Base-by-base conservation (phyloP, 441 rosid species). In the Populus trichocarpa region DNA sequence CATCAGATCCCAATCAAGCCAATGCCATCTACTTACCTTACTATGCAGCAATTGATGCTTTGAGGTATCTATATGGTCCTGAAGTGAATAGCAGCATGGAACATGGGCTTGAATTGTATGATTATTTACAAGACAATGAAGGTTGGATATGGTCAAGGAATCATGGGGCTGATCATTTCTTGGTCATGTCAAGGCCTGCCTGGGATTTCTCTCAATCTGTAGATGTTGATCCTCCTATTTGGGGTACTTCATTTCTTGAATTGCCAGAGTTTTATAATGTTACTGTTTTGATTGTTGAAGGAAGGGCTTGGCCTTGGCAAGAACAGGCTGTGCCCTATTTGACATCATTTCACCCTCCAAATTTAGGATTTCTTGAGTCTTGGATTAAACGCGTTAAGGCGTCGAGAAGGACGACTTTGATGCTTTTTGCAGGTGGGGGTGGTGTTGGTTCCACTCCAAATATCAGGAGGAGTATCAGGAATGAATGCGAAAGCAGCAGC, bases 161-260 rank as follows among this genome's bases (percentile, higher is more conserved):
- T 70, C 20, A 79, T 69, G 67, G 95, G 91, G n/a, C 86, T 68
- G 98, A 95, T 80, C 99, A 95, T 86, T 92, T 95, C 81, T 81
- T 93, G 68, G 88, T 95, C 10, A 90, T 95, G 95, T 87, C 99
- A 8, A 85, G 98, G 20, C 98, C 98, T 33, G 98, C 99, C 70
- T 95, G 96, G 99, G 99, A 93, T 81, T 95, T 95, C 84, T 93
- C 99, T 1, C 98, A 93, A 82, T 83, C 93, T 13, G 75, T 86
- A 69, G 79, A 87, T 75, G 79, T 68, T 71, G 96, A 95, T 76
- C 96, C 97, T 16, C 97, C 96, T 1, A 65, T 92, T 1, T 95
- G 99, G 99, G 99, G 99, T 0, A 95, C 98, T 25, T 95, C 98
- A 3, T 91, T 95, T 77, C 85, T 95, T 8, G 96, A 92, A 74